Conservation (phyloP, 2,329 filamentous ascomycete genomes). For the Ceratocystis papillata region DNA sequence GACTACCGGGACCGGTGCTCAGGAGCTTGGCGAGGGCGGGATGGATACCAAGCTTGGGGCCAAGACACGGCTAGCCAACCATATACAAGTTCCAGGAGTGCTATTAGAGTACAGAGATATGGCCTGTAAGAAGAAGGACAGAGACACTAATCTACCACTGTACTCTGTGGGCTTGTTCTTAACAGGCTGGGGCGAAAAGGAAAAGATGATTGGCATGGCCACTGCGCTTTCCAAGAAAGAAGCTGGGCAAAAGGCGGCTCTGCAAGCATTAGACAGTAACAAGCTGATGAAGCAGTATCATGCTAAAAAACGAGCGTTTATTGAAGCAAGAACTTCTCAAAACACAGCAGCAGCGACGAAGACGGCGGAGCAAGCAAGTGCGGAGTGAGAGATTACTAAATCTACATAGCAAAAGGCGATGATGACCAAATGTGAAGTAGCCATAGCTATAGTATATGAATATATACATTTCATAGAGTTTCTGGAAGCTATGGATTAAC, state of each 20-base stretch:
- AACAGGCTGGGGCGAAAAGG: conserved; percentile 56
- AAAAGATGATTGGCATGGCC: conserved; percentile 52
- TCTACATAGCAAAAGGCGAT: not conserved
- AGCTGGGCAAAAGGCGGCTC: conserved; percentile 56
- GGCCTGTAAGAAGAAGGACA: conserved; percentile 42
- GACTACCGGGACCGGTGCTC: conserved; percentile 28
- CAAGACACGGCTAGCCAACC: conserved; percentile 44
- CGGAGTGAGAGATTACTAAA: not conserved
- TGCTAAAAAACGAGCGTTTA: conserved; percentile 39
- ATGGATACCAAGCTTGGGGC: conserved; percentile 27
- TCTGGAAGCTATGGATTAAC: not conserved
- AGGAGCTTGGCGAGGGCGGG: conserved; percentile 28
- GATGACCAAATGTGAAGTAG: not conserved
- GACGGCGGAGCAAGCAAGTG: conserved; percentile 13
- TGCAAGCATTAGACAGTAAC: conserved; percentile 53
- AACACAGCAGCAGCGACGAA: not conserved
- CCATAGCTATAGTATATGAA: not conserved
- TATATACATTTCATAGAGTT: not conserved
- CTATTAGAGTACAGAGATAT: conserved; percentile 52
- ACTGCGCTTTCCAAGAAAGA: conserved; percentile 57
- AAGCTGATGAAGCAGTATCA: conserved; percentile 46
- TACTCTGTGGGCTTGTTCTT: conserved; percentile 56
- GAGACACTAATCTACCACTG: conserved; percentile 42
- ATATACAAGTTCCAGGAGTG: conserved; percentile 47
- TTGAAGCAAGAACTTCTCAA: conserved; percentile 29